Evolutionary conservation across 2,329 filamentous ascomycete species (phyloP).

Genomic region (Daldinia sp.): DNA sequence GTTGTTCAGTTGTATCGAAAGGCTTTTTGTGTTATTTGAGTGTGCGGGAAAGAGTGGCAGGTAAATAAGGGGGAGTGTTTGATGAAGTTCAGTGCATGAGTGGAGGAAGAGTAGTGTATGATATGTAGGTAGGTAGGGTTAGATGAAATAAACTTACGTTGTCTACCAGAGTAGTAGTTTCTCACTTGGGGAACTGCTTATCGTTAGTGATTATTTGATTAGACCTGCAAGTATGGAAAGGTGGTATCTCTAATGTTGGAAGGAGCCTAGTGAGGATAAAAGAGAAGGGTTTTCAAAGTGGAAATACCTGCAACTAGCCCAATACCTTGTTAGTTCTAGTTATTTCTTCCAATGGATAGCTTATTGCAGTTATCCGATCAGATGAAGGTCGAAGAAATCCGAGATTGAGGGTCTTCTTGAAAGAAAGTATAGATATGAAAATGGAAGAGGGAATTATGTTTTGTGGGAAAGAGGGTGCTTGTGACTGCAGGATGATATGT

Average conservation of each 20-base stretch:
- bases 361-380: neutral
- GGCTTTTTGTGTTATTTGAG: neutral
- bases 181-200: neutral
- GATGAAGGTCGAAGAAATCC: too few species aligned
- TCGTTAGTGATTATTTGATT: neutral
- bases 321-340: neutral
- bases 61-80: neutral
- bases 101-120: neutral
- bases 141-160: neutral
- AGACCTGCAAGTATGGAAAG: neutral
- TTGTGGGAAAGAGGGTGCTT: neutral
- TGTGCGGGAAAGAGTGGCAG: neutral
- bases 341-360: neutral
- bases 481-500: neutral
- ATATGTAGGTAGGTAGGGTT: neutral
- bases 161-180: neutral
- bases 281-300: neutral
- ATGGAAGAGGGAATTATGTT: neutral
- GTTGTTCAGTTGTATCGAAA: neutral
- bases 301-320: neutral
- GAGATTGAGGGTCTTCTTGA: neutral
- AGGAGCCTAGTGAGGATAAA: neutral
- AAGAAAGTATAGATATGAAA: neutral
- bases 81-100: neutral
- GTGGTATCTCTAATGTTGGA: neutral